Percentiles rank a stretch among this genome's conserved stretches.
phyloP scores from a whole-genome alignment of 2,329 filamentous ascomycete genomes.

The Diaporthe australafricana region DNA sequence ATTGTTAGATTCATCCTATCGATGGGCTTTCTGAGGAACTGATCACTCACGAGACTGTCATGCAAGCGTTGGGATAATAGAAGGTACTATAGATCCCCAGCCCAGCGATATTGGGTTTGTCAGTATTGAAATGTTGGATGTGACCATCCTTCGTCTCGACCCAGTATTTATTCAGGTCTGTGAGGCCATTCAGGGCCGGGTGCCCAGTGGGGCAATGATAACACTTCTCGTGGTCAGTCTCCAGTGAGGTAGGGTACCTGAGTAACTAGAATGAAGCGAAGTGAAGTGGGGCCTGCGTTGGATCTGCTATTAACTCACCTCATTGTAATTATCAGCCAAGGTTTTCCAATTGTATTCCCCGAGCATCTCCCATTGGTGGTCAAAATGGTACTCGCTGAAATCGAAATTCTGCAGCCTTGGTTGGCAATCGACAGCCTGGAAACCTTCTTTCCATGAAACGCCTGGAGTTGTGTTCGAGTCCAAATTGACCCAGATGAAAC shows the following conservation, averaged over 20 bases:
- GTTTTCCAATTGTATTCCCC: slow-evolving; percentile 71
- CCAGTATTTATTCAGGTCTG: not conserved
- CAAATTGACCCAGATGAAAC: slow-evolving; percentile 11
- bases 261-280: no score
- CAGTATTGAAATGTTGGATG: not conserved
- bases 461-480: not conserved
- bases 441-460: slow-evolving; percentile 63
- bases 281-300: no score
- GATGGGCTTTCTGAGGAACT: not conserved
- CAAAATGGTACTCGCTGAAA: slow-evolving; percentile 66
- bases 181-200: not conserved
- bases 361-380: slow-evolving; percentile 68
- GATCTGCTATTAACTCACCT: slow-evolving; percentile 42
- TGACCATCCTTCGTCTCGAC: not conserved
- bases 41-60: slow-evolving; percentile 50
- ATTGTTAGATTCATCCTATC: not conserved
- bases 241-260: no score
- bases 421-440: slow-evolving; percentile 59
- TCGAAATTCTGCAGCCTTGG: slow-evolving; percentile 57
- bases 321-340: slow-evolving; percentile 73
- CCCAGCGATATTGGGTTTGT: slow-evolving; percentile 32
- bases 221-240: not conserved
- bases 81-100: slow-evolving; percentile 48
- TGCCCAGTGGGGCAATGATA: not conserved
- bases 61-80: slow-evolving; percentile 53